A percentile compares a stretch with the other conserved stretches of the same genome.
Evolutionary conservation across 495 filamentous ascomycete species (phyloP).

Genomic region (Pyronema omphalodes): DNA sequence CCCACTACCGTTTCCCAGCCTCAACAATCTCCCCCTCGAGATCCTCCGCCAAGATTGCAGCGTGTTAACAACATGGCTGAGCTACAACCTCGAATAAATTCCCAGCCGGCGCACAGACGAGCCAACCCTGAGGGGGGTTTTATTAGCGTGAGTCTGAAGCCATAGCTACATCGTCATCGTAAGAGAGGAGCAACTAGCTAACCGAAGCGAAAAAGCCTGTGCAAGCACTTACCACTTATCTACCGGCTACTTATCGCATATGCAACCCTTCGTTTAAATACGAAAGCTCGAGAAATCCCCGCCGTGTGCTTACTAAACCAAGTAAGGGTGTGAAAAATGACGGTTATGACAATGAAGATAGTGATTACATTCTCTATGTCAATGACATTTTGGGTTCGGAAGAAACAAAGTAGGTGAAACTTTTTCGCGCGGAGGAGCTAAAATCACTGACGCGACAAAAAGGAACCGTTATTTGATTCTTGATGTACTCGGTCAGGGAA

Average conservation of each 20-base stretch:
- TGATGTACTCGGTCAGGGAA: slow-evolving; percentile 93
- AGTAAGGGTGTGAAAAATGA: slow-evolving; percentile 99
- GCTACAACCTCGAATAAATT: slow-evolving; percentile 62
- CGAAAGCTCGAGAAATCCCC: slow-evolving; percentile 94
- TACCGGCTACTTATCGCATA: slow-evolving; percentile 91
- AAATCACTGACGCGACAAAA: background rate
- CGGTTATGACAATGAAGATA: slow-evolving; percentile 97
- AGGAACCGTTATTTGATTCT: slow-evolving; percentile 97
- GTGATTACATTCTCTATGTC: slow-evolving; percentile 97
- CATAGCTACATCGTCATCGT: background rate
- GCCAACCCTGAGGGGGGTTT: slow-evolving; percentile 97
- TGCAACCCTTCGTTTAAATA: slow-evolving; percentile 98
- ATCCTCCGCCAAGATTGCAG: slow-evolving; percentile 73
- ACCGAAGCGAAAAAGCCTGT: slow-evolving; percentile 44
- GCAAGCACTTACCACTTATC: slow-evolving; percentile 83
- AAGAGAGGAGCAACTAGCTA: slow-evolving; percentile 1
- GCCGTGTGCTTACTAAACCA: slow-evolving; percentile 93
- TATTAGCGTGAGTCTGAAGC: slow-evolving; percentile 59
- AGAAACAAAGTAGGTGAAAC: slow-evolving; percentile 65
- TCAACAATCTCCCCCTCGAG: slow-evolving; percentile 33
- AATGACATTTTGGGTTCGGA: slow-evolving; percentile 98
- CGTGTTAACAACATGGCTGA: slow-evolving; percentile 55
- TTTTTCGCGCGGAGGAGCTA: background rate
- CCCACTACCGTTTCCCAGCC: slow-evolving; percentile 38
- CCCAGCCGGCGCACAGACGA: slow-evolving; percentile 75